These are phyloP conservation scores for Uncinocarpus reesii DNA, from an alignment of 2,329 filamentous ascomycete species.

Conservation along the genomic window DNA sequence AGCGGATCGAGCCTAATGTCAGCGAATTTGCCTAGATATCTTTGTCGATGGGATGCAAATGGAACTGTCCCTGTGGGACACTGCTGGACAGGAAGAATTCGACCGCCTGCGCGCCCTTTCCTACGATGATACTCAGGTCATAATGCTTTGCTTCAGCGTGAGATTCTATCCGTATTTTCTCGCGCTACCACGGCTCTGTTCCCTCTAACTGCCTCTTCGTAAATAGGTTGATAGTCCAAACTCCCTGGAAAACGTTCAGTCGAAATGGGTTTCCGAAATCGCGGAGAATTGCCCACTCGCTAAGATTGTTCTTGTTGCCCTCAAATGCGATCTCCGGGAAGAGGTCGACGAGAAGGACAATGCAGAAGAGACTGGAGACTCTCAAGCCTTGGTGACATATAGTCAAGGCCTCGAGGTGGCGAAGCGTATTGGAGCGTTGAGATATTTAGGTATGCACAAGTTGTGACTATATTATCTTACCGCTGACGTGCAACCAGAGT, in stretches of 20 bases:
- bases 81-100: conserved; percentile 97
- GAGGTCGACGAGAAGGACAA: conserved; percentile 59
- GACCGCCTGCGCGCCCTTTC: conserved; percentile 89
- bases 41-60: conserved; percentile 97
- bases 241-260: conserved; percentile 95
- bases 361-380: conserved; percentile 34
- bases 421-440: conserved; percentile 77
- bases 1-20: background rate
- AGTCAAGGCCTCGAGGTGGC: conserved; percentile 85
- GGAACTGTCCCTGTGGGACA: conserved; percentile 96
- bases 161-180: conserved; percentile 15
- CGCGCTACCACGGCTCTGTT: too few species aligned
- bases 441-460: conserved; percentile 62
- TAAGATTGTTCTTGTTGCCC: conserved; percentile 84
- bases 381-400: conserved; percentile 59
- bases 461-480: background rate
- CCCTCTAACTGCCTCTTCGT: background rate
- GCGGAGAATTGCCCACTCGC: conserved; percentile 94
- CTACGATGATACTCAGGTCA: conserved; percentile 95
- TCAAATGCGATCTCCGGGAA: conserved; percentile 94
- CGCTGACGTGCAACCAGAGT: conserved; percentile 52
- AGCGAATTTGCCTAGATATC: conserved; percentile 54
- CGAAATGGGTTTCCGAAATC: conserved; percentile 97
- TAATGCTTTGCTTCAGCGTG: conserved; percentile 96
- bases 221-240: conserved; percentile 78